Evolutionary conservation across 352 stramenopile genomes (phyloP), one percentile per base, ranked within the genome.

Genomic region (Peronospora belbahrii): DNA sequence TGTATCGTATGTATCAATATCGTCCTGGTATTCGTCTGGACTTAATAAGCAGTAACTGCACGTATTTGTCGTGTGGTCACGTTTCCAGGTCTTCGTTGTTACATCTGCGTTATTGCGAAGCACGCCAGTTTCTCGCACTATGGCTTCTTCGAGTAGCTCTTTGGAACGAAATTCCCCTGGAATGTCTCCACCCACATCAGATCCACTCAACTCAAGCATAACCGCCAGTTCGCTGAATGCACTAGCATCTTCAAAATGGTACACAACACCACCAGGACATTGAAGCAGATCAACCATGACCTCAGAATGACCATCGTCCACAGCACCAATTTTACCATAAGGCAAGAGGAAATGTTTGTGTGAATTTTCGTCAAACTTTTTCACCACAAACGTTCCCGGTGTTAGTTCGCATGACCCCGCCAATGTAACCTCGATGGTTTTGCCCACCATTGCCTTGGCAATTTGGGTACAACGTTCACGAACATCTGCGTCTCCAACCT

Each of bases 141-240:
- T 69, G 3, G 56, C 60, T 44, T 59, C 63, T 48, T 70, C 60
- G 3, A 70, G 60, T 14, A 70, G 41, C 33, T 70, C 56, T 42
- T 70, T 70, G 0, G 60, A 70, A 17, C 57, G 56, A 47, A 70
- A 70, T 5, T 64, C 60, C 11, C 60, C 56, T 19, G 51, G 37
- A 22, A 63, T 53, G 14, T 35, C 48, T 40, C 52, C 42, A 31
- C 52, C 20, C 2, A 61, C 28, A 22, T 59, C 60, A 5, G 43
- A 66, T 13, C 56, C 51, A 41, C 48, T 64, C 8, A 64, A 24
- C 32, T 66, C 56, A 6, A 70, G 52, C 39, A 70, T 47, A 42
- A 66, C 42, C 20, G 56, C 60, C 38, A 70, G 18, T 28, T 66
- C 60, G 32, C 60, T 66, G 14, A 66, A 66, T 6, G 43, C 27